phyloP scores from a whole-genome alignment of 768 basidiomycete species.

The Crassisporium funariophilum region DNA sequence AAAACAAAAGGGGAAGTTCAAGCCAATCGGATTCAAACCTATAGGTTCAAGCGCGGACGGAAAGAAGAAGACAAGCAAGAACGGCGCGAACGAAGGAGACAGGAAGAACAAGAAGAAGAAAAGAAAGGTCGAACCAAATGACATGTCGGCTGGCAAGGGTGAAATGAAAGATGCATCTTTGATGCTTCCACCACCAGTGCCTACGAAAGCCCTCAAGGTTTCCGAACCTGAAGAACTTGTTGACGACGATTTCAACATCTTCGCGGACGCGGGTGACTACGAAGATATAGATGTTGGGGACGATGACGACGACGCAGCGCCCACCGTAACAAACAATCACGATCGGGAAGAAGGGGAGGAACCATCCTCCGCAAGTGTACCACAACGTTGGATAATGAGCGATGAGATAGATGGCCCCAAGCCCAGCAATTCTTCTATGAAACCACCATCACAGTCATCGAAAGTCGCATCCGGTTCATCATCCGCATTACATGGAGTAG shows the following conservation, averaged over 20 bases:
- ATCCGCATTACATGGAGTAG: constrained; percentile 17
- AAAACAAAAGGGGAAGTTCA: constrained; percentile 54
- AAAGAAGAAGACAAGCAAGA: constrained; percentile 57
- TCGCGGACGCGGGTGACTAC: constrained; percentile 84
- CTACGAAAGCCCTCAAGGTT: constrained; percentile 9
- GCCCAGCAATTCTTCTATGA: constrained; percentile 10
- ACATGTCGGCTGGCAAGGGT: constrained; percentile 2
- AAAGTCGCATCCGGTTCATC: no score
- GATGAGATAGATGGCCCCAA: constrained; percentile 35
- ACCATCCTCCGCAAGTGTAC: constrained; percentile 13
- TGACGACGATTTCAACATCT: constrained; percentile 81
- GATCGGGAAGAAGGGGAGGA: constrained; percentile 12
- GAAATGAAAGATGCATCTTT: constrained; percentile 18
- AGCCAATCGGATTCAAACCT: constrained; percentile 69
- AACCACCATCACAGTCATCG: constrained; percentile 14
- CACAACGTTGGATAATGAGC: constrained; percentile 48
- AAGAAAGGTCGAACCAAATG: constrained; percentile 24
- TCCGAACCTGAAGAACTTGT: constrained; percentile 38
- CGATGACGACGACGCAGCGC: constrained; percentile 44
- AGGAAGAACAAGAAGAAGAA: constrained; percentile 62
- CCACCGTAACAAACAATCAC: neutral
- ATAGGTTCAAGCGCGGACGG: constrained; percentile 43
- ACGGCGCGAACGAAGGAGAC: constrained; percentile 36
- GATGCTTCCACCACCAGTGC: constrained; percentile 18
- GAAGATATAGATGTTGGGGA: constrained; percentile 62